phyloP scores from a whole-genome alignment of 495 filamentous ascomycete species.

The Lasiosphaeria ovina region DNA sequence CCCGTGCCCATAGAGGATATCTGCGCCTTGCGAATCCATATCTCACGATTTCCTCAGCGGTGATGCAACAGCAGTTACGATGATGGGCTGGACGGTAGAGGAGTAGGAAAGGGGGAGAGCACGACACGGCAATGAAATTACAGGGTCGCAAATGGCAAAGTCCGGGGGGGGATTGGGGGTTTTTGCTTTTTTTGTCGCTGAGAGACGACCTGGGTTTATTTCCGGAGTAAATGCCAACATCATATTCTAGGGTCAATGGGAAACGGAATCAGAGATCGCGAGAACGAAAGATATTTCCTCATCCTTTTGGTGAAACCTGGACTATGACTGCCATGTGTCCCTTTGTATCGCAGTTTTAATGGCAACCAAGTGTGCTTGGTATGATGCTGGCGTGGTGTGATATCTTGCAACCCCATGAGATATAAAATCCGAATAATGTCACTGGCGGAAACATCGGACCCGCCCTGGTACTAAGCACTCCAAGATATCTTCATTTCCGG shows the following conservation, averaged over 20 bases:
- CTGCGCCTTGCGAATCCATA: too few relatives aligned
- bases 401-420: too few relatives aligned
- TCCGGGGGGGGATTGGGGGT: neutral
- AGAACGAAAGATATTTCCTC: too few relatives aligned
- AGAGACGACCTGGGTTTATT: conserved; percentile 14
- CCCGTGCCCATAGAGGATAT: neutral
- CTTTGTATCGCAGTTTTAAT: too few relatives aligned
- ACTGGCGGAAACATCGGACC: too few relatives aligned
- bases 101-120: neutral
- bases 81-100: neutral
- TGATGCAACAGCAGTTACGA: neutral
- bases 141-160: neutral
- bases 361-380: too few relatives aligned
- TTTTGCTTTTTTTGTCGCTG: conserved; percentile 17
- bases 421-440: too few relatives aligned
- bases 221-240: conserved; percentile 18
- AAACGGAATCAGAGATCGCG: conserved; percentile 21
- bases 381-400: too few relatives aligned
- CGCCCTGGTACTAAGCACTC: too few relatives aligned
- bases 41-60: neutral
- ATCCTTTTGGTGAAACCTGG: too few relatives aligned
- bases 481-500: too few relatives aligned
- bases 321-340: too few relatives aligned
- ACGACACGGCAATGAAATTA: neutral
- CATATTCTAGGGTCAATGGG: conserved; percentile 28